phyloP scores from a whole-genome alignment of 164 flowering plant species.

The Stephania yunnanensis region DNA sequence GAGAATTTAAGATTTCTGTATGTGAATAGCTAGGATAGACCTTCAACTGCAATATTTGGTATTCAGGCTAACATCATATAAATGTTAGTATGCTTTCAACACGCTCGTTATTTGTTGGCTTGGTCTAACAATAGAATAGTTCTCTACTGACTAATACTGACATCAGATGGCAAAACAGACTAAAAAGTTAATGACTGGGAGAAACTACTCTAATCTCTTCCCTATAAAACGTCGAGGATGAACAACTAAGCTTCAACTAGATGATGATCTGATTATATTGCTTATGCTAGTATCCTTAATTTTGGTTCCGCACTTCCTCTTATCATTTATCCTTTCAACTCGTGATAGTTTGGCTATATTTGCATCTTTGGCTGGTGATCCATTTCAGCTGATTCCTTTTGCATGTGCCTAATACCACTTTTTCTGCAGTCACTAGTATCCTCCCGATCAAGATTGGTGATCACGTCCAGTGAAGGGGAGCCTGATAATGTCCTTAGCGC shows the following conservation, averaged over 20 bases:
- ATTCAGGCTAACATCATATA: background rate
- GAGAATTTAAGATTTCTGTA: background rate
- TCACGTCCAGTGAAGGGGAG: constrained; percentile 55
- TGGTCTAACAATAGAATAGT: background rate
- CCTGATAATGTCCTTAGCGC: constrained; percentile 49
- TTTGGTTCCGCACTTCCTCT: background rate
- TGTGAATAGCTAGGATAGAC: background rate
- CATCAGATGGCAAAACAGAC: too few species aligned
- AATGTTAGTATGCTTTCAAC: background rate
- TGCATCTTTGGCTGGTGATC: background rate
- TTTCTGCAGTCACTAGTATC: constrained; percentile 72
- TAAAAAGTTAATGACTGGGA: too few species aligned
- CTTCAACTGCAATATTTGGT: background rate
- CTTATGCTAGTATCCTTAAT: background rate
- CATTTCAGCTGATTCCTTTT: background rate
- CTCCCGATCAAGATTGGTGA: constrained; percentile 75
- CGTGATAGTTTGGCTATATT: background rate
- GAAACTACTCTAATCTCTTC: too few species aligned
- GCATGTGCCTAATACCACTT: background rate
- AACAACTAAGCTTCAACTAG: too few species aligned
- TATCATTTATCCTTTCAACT: background rate
- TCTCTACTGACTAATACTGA: too few species aligned
- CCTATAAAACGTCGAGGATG: too few species aligned
- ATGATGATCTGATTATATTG: background rate
- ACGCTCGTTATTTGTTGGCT: background rate